Conservation (phyloP, 345 rosid species). For the Salix exigua region DNA sequence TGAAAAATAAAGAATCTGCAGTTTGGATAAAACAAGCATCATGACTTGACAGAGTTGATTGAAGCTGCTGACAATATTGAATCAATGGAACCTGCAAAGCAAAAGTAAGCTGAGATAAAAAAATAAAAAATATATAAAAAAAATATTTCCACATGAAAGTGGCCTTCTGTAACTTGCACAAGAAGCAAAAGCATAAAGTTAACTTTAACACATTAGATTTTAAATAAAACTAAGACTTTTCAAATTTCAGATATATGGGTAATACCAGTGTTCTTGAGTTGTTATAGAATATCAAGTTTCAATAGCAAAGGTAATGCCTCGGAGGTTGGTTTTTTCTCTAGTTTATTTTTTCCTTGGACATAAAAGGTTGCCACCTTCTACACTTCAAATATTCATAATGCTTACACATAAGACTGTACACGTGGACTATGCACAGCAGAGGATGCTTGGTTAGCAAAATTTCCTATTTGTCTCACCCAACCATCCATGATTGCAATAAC, state of each 20-base stretch:
- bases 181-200: not conserved
- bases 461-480: not conserved
- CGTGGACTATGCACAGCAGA: not conserved
- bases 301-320: not conserved
- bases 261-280: not conserved
- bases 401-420: not conserved
- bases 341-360: not conserved
- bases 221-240: not conserved
- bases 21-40: constrained; percentile 90
- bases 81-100: constrained; percentile 78
- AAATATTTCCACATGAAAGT: not conserved
- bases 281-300: not conserved
- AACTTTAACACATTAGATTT: not conserved
- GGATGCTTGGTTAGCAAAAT: not conserved
- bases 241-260: not conserved
- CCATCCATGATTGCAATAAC: not conserved
- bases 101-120: constrained; percentile 3
- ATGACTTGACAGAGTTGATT: constrained; percentile 80
- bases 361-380: not conserved
- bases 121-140: not conserved
- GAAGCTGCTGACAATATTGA: constrained; percentile 78
- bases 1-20: constrained; percentile 86
- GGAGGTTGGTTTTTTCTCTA: not conserved
- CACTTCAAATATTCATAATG: not conserved
- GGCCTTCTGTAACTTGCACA: not conserved